Evolutionary conservation across 106 monocot genomes (phyloP), one percentile per base, ranked within the genome.

Genomic region (Phalaenopsis equestris): DNA sequence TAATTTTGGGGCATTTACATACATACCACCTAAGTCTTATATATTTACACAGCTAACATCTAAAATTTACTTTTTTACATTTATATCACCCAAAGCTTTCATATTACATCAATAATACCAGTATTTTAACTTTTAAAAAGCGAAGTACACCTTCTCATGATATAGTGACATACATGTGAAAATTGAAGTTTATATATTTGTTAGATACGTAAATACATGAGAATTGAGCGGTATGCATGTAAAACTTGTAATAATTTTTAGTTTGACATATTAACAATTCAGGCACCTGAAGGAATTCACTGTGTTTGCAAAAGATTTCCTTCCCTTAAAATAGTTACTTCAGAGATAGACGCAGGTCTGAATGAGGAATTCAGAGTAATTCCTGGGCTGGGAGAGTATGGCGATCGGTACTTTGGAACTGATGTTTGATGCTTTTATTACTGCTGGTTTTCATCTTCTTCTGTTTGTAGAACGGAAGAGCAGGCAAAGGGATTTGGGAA

Each of bases 271-370:
- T 36, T 70, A 7, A 23, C 57, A 41, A 11, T 42, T 76, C 83
- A 90, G 90, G 90, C 90, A 58, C 90, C 90, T 3, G 90, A 90
- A 78, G 90, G 90, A 21, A 90, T 90, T 15, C 90, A 90, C 18
- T 83, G 84, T 72, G 89, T 89, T 30, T 86, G 89, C 82, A 84
- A 81, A 68, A 82, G 86, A 3, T 89, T 89, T 55, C 89, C 89
- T 24, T 82, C 65, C n/a, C 37, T 89, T 55, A 89, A 86, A 79
- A 86, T 89, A 37, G 89, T 89, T 38, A 89, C 89, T 42, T 89
- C 89, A 2, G 89, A 89, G 84, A 89, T 89, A 45, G 89, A 89
- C 77, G 82, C 80, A 39, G 82, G 75, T 1, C 75, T 89, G 55
- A 86, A 86, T 58, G 86, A 89, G 41, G 86, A 89, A 17, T 89